Evolutionary conservation across 2,329 filamentous ascomycete species (phyloP).

Genomic region (Polychaeton citri): DNA sequence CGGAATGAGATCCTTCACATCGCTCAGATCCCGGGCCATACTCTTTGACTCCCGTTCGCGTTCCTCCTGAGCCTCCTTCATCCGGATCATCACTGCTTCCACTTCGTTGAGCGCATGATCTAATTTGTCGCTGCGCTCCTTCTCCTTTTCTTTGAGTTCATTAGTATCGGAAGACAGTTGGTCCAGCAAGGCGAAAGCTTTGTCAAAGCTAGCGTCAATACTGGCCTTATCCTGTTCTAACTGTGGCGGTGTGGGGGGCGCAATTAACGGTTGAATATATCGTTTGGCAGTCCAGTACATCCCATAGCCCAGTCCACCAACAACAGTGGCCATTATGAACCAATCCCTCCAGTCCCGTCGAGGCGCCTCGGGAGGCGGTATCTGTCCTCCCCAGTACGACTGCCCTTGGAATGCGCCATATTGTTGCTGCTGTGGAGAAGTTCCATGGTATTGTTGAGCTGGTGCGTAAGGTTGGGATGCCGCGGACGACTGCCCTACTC

Average conservation of each 20-base stretch:
- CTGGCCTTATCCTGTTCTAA: slow-evolving; percentile 86
- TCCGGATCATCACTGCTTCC: slow-evolving; percentile 64
- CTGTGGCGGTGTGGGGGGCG: slow-evolving; percentile 85
- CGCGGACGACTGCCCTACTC: slow-evolving; percentile 48
- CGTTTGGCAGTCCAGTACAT: slow-evolving; percentile 82
- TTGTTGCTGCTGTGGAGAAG: slow-evolving; percentile 26
- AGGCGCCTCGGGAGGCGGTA: slow-evolving; percentile 46
- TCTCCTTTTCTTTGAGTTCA: slow-evolving; percentile 72
- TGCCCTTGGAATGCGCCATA: slow-evolving; percentile 39
- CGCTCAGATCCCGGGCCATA: slow-evolving; percentile 73
- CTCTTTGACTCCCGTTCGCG: slow-evolving; percentile 80
- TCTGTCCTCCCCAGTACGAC: slow-evolving; percentile 37
- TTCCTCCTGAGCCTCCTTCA: slow-evolving; percentile 68
- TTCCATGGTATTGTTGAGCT: slow-evolving; percentile 23
- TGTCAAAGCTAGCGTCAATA: slow-evolving; percentile 87
- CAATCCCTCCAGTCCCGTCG: slow-evolving; percentile 93
- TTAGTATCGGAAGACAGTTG: slow-evolving; percentile 86
- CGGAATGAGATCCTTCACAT: slow-evolving; percentile 72
- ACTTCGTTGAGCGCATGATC: slow-evolving; percentile 73
- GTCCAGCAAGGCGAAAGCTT: slow-evolving; percentile 80
- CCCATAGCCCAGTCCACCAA: slow-evolving; percentile 79
- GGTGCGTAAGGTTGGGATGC: slow-evolving; percentile 31
- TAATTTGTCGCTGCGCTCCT: slow-evolving; percentile 67
- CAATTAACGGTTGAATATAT: slow-evolving; percentile 81
- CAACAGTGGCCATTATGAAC: slow-evolving; percentile 98